These are phyloP conservation scores for Arabidopsis lyrata DNA, from an alignment of 441 rosid genomes.

Conservation along the genomic window DNA sequence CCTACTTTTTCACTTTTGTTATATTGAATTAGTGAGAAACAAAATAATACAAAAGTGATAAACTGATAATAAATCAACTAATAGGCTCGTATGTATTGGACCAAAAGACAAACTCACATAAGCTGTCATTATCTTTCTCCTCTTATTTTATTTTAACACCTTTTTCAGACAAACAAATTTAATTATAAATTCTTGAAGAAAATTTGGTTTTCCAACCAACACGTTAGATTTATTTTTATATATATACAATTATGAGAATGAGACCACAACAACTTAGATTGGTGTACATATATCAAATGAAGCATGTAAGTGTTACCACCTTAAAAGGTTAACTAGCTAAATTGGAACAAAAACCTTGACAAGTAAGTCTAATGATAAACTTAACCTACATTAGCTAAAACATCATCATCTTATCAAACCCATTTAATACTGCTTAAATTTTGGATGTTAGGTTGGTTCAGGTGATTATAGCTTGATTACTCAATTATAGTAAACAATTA, in stretches of 20 bases:
- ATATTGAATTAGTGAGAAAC: slow-evolving; percentile 18
- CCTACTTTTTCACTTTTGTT: slow-evolving; percentile 36
- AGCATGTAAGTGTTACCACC: slow-evolving; percentile 23
- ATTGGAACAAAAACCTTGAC: slow-evolving; percentile 28
- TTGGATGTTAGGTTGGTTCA: slow-evolving; percentile 5
- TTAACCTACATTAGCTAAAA: slow-evolving; percentile 34
- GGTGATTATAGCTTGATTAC: background rate
- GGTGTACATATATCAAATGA: slow-evolving; percentile 31
- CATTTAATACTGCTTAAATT: slow-evolving; percentile 10
- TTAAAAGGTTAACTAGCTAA: slow-evolving; percentile 20
- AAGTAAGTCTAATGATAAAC: slow-evolving; percentile 23
- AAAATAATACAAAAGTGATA: slow-evolving; percentile 31
- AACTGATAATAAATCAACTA: slow-evolving; percentile 29
- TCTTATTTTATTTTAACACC: background rate
- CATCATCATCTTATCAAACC: slow-evolving; percentile 31
- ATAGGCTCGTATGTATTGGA: slow-evolving; percentile 31
- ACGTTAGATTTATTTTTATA: slow-evolving; percentile 6
- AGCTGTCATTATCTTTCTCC: slow-evolving; percentile 32
- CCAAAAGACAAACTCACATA: slow-evolving; percentile 44
- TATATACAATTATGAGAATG: slow-evolving; percentile 29
- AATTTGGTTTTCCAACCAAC: slow-evolving; percentile 36
- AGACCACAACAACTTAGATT: slow-evolving; percentile 34
- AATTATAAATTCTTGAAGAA: slow-evolving; percentile 22
- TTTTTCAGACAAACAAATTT: background rate
- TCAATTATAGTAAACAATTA: slow-evolving; percentile 4